A percentile compares a stretch with the other conserved stretches of the same genome.
phyloP scores from a whole-genome alignment of 345 rosid genomes.

The Rhodamnia rubescens region DNA sequence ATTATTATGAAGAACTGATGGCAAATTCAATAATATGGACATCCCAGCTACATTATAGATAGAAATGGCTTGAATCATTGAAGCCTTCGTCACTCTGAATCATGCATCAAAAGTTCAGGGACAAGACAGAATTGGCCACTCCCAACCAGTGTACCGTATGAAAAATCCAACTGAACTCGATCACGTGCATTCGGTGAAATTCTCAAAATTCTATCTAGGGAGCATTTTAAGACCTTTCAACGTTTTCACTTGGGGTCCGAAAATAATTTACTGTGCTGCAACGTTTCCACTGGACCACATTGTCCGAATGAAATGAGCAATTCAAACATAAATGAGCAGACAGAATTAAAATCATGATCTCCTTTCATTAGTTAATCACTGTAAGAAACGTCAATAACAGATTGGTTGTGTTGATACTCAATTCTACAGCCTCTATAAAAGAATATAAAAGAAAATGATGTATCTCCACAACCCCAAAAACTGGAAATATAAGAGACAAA shows the following conservation, averaged over 20 bases:
- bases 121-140: background rate
- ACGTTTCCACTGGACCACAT: background rate
- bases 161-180: background rate
- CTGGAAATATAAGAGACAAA: slow-evolving; percentile 19
- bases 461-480: slow-evolving; percentile 19
- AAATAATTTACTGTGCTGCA: background rate
- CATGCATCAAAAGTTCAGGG: background rate
- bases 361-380: background rate
- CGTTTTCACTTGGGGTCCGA: background rate
- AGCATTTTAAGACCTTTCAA: background rate
- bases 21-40: background rate
- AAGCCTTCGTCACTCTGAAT: background rate
- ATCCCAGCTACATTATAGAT: background rate
- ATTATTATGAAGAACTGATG: background rate
- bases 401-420: slow-evolving; percentile 18
- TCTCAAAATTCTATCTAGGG: background rate
- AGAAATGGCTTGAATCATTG: background rate
- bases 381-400: slow-evolving; percentile 40
- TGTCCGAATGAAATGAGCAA: background rate
- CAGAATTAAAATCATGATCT: background rate
- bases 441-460: slow-evolving; percentile 27
- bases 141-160: background rate
- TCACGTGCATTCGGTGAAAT: background rate
- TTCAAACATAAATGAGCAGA: background rate
- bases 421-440: slow-evolving; percentile 32